Percentiles rank a stretch among this genome's conserved stretches.
These are phyloP conservation scores for Sphaerosporella brunnea DNA, from an alignment of 495 filamentous ascomycete species.

Conservation along the genomic window DNA sequence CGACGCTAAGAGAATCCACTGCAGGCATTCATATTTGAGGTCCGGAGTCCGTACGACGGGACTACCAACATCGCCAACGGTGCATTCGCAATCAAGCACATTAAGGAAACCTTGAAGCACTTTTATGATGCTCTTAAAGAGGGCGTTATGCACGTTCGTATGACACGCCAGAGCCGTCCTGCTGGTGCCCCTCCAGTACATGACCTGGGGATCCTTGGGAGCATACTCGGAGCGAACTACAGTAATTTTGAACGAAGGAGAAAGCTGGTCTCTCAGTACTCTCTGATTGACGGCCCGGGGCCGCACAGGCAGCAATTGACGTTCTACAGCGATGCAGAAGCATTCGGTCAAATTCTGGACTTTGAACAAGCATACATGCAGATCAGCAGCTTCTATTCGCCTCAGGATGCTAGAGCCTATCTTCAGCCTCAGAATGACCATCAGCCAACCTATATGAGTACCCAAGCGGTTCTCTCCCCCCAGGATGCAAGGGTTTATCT, in stretches of 20 bases:
- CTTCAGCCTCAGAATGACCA: too few relatives aligned
- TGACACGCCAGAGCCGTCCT: not conserved
- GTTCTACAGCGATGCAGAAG: too few relatives aligned
- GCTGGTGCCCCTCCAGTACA: not conserved
- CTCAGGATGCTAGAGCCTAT: too few relatives aligned
- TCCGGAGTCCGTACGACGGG: conserved; percentile 1
- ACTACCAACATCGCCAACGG: not conserved
- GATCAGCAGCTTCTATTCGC: too few relatives aligned
- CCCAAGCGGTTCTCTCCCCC: too few relatives aligned
- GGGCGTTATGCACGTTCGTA: not conserved
- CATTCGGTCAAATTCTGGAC: too few relatives aligned
- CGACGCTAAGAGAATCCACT: not conserved
- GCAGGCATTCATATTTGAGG: conserved; percentile 6
- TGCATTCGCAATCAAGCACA: conserved; percentile 6
- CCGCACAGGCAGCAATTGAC: too few relatives aligned
- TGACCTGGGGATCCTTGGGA: conserved; percentile 4
- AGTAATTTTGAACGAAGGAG: not conserved
- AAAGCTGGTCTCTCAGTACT: too few relatives aligned
- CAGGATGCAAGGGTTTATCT: too few relatives aligned
- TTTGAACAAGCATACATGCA: too few relatives aligned
- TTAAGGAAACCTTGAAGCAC: conserved; percentile 4
- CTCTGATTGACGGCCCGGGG: too few relatives aligned
- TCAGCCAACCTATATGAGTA: too few relatives aligned
- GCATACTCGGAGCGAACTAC: conserved; percentile 5
- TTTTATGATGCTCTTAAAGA: not conserved